Base-by-base conservation (phyloP, 1,284 basidiomycete species). In the Salmacisia buchloeana region DNA sequence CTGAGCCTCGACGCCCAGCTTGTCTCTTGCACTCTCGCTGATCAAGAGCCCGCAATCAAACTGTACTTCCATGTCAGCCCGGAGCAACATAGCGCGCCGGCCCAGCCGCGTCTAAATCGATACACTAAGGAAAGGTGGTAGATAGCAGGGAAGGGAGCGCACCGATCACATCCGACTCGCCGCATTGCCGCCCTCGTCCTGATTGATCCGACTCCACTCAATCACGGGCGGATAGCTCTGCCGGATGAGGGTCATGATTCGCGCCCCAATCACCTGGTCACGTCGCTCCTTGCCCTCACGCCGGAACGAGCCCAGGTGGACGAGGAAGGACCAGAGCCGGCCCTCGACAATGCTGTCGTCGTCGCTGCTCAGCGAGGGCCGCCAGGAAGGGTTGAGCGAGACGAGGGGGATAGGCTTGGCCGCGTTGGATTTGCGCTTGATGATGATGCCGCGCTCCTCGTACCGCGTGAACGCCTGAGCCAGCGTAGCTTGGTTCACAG, bases 251-350 rank as follows among this genome's bases (percentile, higher is more conserved):
- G 34, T 21, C 41, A 59, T 39, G 23, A 59, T 58, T 39, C 34
- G 10, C 54, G 29, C n/a, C 15, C 61, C 41, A 18, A 45, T 25
- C 4, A 57, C 31, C 56, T 60, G 45, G 60, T 73, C 71, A 54
- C 74, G 66, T 38, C 73, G 67, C 43, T 77, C 75, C 62, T 80
- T 81, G 23, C 80, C 80, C 59, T 81, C 80, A 15, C 80, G 62
- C 27, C 80, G 62, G 68, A 81, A 81, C 31, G 69, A 61, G 35
- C 70, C 73, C 59, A 81, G 63, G 10, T 69, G 69, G 25, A 75
- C 75, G 23, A 80, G 68, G 59, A 75, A 78, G 34, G 71, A 69
- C 64, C 72, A 76, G 25, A 81, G 69, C 36, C 67, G 68, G 2
- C 75, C 64, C 34, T 58, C 58, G 29, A 25, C 21, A n/a, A 46